Conservation (phyloP, 106 monocot species). For the Dioscorea dumetorum region DNA sequence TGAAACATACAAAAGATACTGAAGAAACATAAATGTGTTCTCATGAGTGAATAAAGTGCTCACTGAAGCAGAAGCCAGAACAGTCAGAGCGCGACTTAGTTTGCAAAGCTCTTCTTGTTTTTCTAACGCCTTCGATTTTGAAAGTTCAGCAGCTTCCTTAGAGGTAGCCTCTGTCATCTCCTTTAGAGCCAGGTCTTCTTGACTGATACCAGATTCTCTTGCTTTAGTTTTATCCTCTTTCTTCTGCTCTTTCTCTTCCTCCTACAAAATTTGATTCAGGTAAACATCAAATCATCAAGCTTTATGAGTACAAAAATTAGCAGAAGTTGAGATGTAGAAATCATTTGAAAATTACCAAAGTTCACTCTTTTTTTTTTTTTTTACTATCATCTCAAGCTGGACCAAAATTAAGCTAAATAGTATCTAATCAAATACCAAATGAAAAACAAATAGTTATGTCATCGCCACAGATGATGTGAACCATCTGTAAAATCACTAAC, state of each 20-base stretch:
- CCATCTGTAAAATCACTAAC: too few species aligned
- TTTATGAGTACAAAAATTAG: too few species aligned
- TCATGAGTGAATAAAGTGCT: neutral
- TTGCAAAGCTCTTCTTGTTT: slow-evolving; percentile 79
- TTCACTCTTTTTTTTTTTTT: too few species aligned
- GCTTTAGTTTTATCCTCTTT: slow-evolving; percentile 58
- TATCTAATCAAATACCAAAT: too few species aligned
- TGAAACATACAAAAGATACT: neutral
- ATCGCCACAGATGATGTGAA: too few species aligned
- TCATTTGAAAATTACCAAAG: too few species aligned
- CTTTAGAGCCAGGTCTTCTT: slow-evolving; percentile 56
- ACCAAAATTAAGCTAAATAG: too few species aligned
- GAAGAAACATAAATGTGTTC: neutral
- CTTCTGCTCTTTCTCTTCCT: slow-evolving; percentile 68
- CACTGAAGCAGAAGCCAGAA: slow-evolving; percentile 92
- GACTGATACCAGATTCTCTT: slow-evolving; percentile 29
- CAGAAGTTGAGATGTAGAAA: too few species aligned
- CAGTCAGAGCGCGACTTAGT: slow-evolving; percentile 80
- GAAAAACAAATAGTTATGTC: too few species aligned
- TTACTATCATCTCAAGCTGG: too few species aligned
- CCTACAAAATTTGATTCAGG: slow-evolving; percentile 15
- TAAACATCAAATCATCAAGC: too few species aligned
- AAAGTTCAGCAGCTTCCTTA: slow-evolving; percentile 42
- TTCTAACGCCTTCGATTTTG: slow-evolving; percentile 28
- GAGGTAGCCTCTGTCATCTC: slow-evolving; percentile 60